Conservation (phyloP, 305 asterid species). For the Stenogyne calaminthoides region DNA sequence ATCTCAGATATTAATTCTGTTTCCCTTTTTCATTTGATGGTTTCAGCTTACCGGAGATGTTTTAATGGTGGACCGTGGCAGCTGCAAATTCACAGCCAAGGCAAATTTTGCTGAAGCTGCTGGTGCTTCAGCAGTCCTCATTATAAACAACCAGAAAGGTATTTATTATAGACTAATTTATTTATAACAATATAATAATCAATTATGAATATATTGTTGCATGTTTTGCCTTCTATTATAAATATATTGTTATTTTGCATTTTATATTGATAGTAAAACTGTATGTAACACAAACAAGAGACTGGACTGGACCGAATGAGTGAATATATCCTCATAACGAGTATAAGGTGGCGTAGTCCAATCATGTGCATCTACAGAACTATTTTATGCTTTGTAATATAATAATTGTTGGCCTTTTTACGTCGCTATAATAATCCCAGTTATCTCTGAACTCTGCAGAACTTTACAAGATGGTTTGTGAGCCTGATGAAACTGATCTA, state of each 20-base stretch:
- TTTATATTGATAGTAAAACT: neutral
- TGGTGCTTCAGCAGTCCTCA: constrained; percentile 93
- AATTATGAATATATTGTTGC: neutral
- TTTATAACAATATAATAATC: neutral
- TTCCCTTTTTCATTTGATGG: constrained; percentile 6
- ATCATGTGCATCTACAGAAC: constrained; percentile 11
- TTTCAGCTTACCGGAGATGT: constrained; percentile 73
- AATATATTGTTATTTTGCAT: constrained; percentile 11
- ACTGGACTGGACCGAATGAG: neutral
- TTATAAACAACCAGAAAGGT: constrained; percentile 89
- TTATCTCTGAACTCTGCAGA: constrained; percentile 49
- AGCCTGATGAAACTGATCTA: constrained; percentile 85
- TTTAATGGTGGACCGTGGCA: constrained; percentile 81
- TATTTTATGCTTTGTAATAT: constrained; percentile 3
- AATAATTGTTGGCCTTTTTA: neutral
- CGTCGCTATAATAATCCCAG: constrained; percentile 5
- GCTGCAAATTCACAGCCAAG: constrained; percentile 88
- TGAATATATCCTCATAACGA: constrained; percentile 4
- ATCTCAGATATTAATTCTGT: constrained; percentile 28
- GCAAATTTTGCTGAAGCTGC: constrained; percentile 91
- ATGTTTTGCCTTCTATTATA: constrained; percentile 5
- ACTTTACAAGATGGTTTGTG: constrained; percentile 98
- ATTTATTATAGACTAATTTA: neutral
- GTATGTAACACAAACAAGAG: neutral
- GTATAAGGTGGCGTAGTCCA: neutral